These are phyloP conservation scores for Scedosporium apiospermum DNA, from an alignment of 2,329 filamentous ascomycete genomes.

Conservation along the genomic window DNA sequence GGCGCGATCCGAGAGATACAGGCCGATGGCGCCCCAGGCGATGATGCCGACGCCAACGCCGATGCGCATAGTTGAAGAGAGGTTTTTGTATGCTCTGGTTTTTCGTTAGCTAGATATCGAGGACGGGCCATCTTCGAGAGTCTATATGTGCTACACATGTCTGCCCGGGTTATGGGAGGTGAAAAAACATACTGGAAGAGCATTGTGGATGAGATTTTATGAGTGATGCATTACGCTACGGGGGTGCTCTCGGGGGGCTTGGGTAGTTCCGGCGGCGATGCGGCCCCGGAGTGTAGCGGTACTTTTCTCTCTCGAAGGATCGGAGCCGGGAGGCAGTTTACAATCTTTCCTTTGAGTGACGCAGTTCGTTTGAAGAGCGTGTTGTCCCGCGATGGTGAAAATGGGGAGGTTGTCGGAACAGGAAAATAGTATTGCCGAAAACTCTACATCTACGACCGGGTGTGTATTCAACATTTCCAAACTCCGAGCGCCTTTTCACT, in stretches of 20 bases:
- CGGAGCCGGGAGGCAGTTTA: background rate
- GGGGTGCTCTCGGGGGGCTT: background rate
- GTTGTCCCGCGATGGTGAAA: no score
- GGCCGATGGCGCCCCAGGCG: conserved; percentile 63
- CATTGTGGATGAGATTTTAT: background rate
- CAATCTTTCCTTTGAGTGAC: no score
- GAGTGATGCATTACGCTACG: background rate
- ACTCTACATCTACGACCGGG: no score
- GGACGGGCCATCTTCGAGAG: background rate
- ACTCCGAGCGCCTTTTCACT: no score
- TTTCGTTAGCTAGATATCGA: background rate
- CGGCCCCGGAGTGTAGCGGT: background rate
- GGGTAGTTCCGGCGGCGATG: background rate
- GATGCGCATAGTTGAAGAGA: conserved; percentile 61
- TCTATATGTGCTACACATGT: no score
- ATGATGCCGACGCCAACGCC: conserved; percentile 66
- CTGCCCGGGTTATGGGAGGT: no score
- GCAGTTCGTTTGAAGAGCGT: no score
- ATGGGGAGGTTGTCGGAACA: no score
- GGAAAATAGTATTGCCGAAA: no score
- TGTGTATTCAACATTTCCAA: no score
- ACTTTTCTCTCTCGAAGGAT: background rate
- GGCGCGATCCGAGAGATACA: conserved; percentile 63
- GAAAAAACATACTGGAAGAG: background rate
- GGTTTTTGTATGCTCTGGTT: conserved; percentile 57